Percentiles rank a stretch among this genome's conserved stretches.
These are phyloP conservation scores for Leccinellum luteum DNA, from an alignment of 768 basidiomycete genomes.

Conservation along the genomic window DNA sequence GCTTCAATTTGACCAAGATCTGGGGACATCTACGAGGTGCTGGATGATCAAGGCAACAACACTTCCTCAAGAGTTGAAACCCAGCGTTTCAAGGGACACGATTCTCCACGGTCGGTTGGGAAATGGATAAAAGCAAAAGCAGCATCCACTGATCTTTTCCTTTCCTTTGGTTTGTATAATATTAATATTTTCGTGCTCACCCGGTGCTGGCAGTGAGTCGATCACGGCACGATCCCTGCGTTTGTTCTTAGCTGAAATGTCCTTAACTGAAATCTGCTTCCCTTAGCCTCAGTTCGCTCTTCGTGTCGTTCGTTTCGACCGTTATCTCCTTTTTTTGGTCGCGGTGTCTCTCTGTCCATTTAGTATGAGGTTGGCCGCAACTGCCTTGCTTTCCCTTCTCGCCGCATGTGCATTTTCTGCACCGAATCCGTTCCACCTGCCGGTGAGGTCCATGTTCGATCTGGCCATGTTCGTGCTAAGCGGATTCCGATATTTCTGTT, in stretches of 20 bases:
- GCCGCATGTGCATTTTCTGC: not conserved
- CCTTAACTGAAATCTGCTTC: not conserved
- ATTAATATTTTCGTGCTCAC: not conserved
- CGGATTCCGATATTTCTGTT: not conserved
- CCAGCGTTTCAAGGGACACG: not conserved
- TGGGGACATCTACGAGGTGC: too few relatives aligned
- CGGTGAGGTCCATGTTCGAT: not conserved
- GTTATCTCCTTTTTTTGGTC: not conserved
- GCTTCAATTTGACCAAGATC: too few relatives aligned
- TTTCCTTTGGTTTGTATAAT: not conserved
- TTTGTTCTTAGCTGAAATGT: not conserved
- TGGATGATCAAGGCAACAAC: too few relatives aligned
- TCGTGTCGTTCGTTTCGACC: not conserved
- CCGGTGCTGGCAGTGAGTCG: not conserved
- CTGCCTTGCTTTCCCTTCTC: not conserved
- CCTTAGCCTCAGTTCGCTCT: not conserved
- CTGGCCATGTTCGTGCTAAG: not conserved
- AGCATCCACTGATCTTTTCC: not conserved
- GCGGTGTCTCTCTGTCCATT: not conserved
- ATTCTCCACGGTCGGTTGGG: not conserved
- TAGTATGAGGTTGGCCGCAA: not conserved
- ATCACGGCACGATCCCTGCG: not conserved
- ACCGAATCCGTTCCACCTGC: not conserved
- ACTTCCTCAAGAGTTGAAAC: not conserved
- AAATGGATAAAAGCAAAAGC: not conserved